phyloP scores from a whole-genome alignment of 1,284 basidiomycete species.

The Heimioporus punctisporus region DNA sequence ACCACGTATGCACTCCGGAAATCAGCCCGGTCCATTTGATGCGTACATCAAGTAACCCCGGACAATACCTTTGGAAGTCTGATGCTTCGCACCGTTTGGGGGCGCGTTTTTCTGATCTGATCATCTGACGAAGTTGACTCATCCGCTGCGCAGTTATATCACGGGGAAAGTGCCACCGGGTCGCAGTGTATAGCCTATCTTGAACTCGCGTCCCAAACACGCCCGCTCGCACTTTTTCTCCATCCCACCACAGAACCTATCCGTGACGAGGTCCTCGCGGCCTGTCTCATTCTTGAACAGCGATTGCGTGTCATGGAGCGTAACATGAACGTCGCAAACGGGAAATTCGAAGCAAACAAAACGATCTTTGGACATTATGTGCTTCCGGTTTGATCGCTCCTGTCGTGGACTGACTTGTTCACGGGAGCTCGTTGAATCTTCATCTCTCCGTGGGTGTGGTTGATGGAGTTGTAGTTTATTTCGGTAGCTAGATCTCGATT shows the following conservation, averaged over 20 bases:
- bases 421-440: too few species aligned
- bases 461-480: too few species aligned
- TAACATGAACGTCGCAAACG: background rate
- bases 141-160: slow-evolving; percentile 6
- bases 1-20: too few species aligned
- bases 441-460: too few species aligned
- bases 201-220: background rate
- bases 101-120: background rate
- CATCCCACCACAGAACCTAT: background rate
- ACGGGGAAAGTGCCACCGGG: background rate
- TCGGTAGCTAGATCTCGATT: too few species aligned
- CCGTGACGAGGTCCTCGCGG: background rate
- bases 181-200: background rate
- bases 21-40: slow-evolving; percentile 11
- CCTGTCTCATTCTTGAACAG: background rate
- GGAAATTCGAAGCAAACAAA: background rate
- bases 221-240: background rate
- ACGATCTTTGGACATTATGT: background rate
- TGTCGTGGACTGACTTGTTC: too few species aligned
- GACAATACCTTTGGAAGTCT: slow-evolving; percentile 12
- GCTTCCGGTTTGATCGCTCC: background rate
- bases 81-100: slow-evolving; percentile 9
- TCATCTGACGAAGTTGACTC: background rate
- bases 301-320: background rate
- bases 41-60: background rate